phyloP scores from a whole-genome alignment of 495 filamentous ascomycete species.

The Pseudomonodictys pantanalensis region DNA sequence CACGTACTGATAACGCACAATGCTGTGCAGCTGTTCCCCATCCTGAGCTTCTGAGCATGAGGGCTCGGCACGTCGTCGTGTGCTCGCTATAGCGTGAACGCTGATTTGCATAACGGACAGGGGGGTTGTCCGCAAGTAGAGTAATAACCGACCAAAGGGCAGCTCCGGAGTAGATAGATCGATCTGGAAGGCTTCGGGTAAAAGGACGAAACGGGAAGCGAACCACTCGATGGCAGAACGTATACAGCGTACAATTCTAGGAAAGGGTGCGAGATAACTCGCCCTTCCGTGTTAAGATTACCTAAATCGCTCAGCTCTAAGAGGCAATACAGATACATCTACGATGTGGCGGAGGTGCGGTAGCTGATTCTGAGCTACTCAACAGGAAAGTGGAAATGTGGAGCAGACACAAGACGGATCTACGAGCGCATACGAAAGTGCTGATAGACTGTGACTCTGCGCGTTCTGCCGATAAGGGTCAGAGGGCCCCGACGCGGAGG shows the following conservation, averaged over 20 bases:
- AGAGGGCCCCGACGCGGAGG: neutral
- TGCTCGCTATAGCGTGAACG: conserved; percentile 12
- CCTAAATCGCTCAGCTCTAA: conserved; percentile 4
- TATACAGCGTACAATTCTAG: conserved; percentile 2
- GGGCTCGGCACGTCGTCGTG: conserved; percentile 16
- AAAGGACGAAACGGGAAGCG: conserved; percentile 10
- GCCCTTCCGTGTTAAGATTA: neutral
- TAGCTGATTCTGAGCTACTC: neutral
- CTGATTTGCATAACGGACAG: conserved; percentile 20
- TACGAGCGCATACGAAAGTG: neutral
- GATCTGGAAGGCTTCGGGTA: conserved; percentile 19
- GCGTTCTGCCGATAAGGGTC: conserved; percentile 1
- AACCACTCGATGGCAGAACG: conserved; percentile 11
- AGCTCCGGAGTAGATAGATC: conserved; percentile 7
- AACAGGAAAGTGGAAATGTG: neutral
- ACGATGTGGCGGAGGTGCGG: neutral
- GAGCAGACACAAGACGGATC: conserved; percentile 3
- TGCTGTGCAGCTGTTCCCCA: neutral
- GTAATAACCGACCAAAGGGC: conserved; percentile 18
- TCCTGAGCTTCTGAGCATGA: neutral
- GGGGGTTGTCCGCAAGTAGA: conserved; percentile 17
- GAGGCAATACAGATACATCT: conserved; percentile 2
- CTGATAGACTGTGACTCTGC: neutral
- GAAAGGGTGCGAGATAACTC: neutral
- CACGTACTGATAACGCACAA: conserved; percentile 1